A percentile compares a stretch with the other conserved stretches of the same genome.
phyloP scores from a whole-genome alignment of 306 rosid species.

The Acacia acuminata region DNA sequence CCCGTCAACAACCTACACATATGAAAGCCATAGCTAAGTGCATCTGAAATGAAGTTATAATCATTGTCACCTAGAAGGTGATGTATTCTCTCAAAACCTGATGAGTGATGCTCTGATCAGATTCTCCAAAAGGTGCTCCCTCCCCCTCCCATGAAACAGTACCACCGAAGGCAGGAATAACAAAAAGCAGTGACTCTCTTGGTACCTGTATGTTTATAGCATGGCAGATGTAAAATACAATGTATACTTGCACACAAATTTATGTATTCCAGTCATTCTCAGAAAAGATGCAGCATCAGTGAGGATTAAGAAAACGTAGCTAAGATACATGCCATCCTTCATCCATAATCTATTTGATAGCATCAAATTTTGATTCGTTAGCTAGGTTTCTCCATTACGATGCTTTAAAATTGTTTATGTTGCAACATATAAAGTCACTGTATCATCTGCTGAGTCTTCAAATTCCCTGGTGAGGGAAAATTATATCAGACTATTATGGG shows the following conservation, averaged over 20 bases:
- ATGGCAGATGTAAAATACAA: slow-evolving; percentile 3
- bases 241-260: neutral
- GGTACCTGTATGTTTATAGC: slow-evolving; percentile 62
- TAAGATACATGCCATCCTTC: neutral
- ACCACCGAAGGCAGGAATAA: slow-evolving; percentile 95
- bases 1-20: slow-evolving; percentile 83
- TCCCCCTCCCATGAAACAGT: slow-evolving; percentile 93
- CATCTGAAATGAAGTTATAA: slow-evolving; percentile 7
- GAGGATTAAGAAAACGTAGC: neutral
- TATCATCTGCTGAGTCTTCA: neutral
- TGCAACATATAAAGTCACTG: neutral
- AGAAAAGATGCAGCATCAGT: neutral
- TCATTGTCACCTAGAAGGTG: neutral
- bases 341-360: neutral
- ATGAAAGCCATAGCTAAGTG: slow-evolving; percentile 30
- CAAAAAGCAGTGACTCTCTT: slow-evolving; percentile 82
- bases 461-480: neutral
- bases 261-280: neutral
- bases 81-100: slow-evolving; percentile 55
- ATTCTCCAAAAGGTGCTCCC: slow-evolving; percentile 78
- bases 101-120: slow-evolving; percentile 76
- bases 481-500: neutral
- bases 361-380: neutral
- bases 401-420: neutral
- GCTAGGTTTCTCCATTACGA: neutral